A percentile compares a stretch with the other conserved stretches of the same genome.
These are phyloP conservation scores for Alternaria consortialis DNA, from an alignment of 2,329 filamentous ascomycete species.

Conservation along the genomic window DNA sequence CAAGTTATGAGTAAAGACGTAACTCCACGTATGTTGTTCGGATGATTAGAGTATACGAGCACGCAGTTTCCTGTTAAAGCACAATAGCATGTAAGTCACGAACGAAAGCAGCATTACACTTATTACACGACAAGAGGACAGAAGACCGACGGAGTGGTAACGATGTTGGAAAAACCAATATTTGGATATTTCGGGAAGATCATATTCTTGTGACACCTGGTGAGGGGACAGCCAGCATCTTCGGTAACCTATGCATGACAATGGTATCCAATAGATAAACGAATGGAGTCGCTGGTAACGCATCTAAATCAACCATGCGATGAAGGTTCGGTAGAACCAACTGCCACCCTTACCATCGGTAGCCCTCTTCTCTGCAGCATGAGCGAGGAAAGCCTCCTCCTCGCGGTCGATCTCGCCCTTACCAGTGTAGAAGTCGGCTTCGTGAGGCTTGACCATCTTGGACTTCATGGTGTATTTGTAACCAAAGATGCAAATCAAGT, in stretches of 20 bases:
- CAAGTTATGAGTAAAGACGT: neutral
- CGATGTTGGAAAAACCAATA: neutral
- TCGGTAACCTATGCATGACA: conserved; percentile 1
- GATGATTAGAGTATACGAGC: neutral
- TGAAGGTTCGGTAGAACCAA: conserved; percentile 67
- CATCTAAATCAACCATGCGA: conserved; percentile 69
- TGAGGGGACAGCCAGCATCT: neutral
- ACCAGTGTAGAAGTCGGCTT: conserved; percentile 75
- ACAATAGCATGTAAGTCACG: neutral
- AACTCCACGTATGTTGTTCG: neutral
- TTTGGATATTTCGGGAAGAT: neutral
- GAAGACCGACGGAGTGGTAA: neutral
- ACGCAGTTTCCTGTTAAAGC: neutral
- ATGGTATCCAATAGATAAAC: conserved; percentile 3
- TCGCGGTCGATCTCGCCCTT: conserved; percentile 78
- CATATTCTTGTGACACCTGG: neutral
- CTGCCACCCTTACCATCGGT: conserved; percentile 46
- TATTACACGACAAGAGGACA: neutral
- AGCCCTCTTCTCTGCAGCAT: conserved; percentile 56
- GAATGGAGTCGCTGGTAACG: neutral
- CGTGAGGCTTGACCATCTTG: conserved; percentile 60
- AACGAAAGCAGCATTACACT: neutral
- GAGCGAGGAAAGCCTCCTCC: conserved; percentile 72
- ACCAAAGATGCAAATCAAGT: conserved; percentile 72
- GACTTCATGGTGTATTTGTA: conserved; percentile 42